Evolutionary conservation across 495 filamentous ascomycete genomes (phyloP), one percentile per base, ranked within the genome.

Genomic region (Aspergillus bridgeri): DNA sequence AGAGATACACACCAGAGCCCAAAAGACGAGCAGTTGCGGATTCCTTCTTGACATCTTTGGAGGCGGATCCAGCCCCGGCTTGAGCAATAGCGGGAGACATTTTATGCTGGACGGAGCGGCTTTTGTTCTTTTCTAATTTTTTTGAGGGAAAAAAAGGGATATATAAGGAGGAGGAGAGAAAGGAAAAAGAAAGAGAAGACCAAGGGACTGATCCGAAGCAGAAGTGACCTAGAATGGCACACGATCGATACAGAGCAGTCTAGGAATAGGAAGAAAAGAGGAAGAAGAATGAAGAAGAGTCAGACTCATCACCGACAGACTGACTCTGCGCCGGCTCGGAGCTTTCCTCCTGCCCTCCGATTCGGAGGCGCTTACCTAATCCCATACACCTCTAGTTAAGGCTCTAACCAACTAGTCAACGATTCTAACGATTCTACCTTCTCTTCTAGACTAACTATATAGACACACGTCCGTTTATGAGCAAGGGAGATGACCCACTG

Each of bases 11-110:
- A 96, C 94, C 94, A 54, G 94, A 96, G 63, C 94, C 94, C 61
- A 96, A 74, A 58, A 99, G 73, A 71, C 94, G 83, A 58, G 95
- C 93, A 65, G 87, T 69, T 57, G 89, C 89, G 18, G 91, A 96
- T 78, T 99, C 94, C 75, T 83, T 94, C 84, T 95, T 89, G 63
- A 82, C 79, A 70, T 82, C 82, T 69, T 83, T 87, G 18, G 86
- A 76, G 46, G 80, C 79, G 60, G 79, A 72, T 56, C 75, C 77
- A 63, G 75, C 73, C 62, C 73, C 73, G 55, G 71, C 62, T 51
- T 78, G 73, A 54, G 69, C 73, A 51, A 79, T 60, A 55, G 75
- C 70, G 51, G 81, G 79, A 69, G 80, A 81, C 81, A 84, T 83
- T 57, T 67, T 72, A 51, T 42, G 22, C 4, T 27, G 5, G 9